Base-by-base conservation (phyloP, 106 monocot genomes). In the Allium cepa region DNA sequence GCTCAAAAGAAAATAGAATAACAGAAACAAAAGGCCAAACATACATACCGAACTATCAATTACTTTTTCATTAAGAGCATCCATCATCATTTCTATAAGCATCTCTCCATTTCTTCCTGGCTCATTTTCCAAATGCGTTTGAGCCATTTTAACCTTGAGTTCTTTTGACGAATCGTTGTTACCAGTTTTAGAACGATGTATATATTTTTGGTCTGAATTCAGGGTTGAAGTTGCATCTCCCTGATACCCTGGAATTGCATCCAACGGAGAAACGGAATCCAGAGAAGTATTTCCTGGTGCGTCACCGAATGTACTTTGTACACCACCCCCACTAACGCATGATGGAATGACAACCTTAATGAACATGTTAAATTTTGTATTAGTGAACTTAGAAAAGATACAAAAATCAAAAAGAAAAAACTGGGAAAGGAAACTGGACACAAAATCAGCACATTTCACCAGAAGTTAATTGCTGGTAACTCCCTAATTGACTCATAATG, bases 91-190 rank as follows among this genome's bases (percentile, higher is more conserved):
- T 46, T 83, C 73, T 56, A 90, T 62, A 47, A 92, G 75, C 49
- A 74, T 74, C 17, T 84, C 87, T 67, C 82, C 85, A 63, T 80
- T 91, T 49, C 80, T 78, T 56, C 78, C 86, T 26, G 78, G 27
- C 72, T 79, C 83, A 69, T 52, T 85, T 75, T 80, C 92, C 68
- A 82, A 78, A 49, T 77, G 83, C 8, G 89, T 92, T 72, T 85
- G 86, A 53, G 82, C 71, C 71, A 97, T 84, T 66, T 84, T 89
- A 59, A 83, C 84, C 56, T 89, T 92, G 28, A 97, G 87, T 22
- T 87, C 82, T 67, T 80, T 72, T 53, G 89, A 88, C 26, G 92
- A 75, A 62, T 74, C 79, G 72, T 77, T 82, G 45, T 84, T 83
- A 14, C 63, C 65, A 73, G 57, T 81, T 75, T 82, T 80, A 73